Base-by-base conservation (phyloP, 768 basidiomycete genomes). In the Tricholoma flavovirens region DNA sequence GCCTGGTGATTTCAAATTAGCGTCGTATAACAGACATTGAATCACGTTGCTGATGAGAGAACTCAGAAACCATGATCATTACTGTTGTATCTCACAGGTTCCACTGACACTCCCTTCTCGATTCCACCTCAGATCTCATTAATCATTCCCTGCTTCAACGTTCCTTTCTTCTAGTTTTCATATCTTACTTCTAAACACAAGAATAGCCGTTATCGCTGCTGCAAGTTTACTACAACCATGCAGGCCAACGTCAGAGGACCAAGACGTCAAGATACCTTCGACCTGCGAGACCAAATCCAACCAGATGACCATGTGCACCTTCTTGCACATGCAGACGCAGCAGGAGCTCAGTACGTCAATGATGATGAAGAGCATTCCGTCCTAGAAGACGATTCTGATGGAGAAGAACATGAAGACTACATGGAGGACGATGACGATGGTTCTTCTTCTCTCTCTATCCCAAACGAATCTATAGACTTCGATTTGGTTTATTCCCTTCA, bases 401-500 rank as follows among this genome's bases (percentile, higher is more conserved):
- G 73, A 42, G 87, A 91, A 51, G 85, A 87, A 19, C 75, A 80
- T 33, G 86, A 87, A 19, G 84, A 89, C 59, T 83, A 82, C 64
- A 74, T 84, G 62, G 83, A 86, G 67, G 86, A 89, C 49, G 87
- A 88, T 24, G 85, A 87, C 69, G 87, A 90, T 69, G 82, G 80
- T 40, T 90, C 88, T 5, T 91, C 89, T 5, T 87, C 86, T 8
- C 81, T 93, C 32, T 92, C 89, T 33, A 90, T 93, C 58, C 91
- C 91, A 9, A 90, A 92, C 69, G 91, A 93, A 68, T 88, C 87
- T 58, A 95, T 95, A 66, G 91, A 95, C 79, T 95, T 93, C 67
- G 90, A 91, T 71, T 78, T 93, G 64, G 90, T 96, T 19, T 94
- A 93, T 64, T 87, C 88, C n/a, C 78, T 98, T 26, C 95, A 96